phyloP scores from a whole-genome alignment of 108 stramenopile species.

The Pseudonitzschia multiseries region DNA sequence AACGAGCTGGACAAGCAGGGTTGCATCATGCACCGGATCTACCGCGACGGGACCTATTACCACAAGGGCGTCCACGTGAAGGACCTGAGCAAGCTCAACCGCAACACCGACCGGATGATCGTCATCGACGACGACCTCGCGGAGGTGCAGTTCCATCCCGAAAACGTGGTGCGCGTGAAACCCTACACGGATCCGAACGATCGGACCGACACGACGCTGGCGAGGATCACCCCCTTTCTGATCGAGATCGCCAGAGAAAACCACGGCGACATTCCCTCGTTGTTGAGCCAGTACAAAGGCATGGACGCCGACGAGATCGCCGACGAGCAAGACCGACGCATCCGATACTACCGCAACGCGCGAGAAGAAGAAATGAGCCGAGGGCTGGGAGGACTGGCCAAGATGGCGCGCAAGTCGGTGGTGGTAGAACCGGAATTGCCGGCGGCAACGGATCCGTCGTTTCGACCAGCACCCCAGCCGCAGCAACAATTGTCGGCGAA shows the following conservation, averaged over 20 bases:
- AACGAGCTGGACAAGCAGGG: conserved; percentile 78
- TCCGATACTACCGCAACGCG: conserved; percentile 49
- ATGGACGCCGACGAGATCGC: conserved; percentile 91
- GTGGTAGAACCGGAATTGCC: conserved; percentile 67
- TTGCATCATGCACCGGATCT: conserved; percentile 91
- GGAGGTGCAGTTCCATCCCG: conserved; percentile 83
- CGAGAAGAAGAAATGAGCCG: conserved; percentile 45
- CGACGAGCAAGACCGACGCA: conserved; percentile 78
- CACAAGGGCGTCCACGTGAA: conserved; percentile 92
- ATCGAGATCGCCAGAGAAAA: conserved; percentile 84
- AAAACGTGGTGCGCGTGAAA: conserved; percentile 93
- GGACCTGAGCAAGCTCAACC: conserved; percentile 90
- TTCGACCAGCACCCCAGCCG: conserved; percentile 25
- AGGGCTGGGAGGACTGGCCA: conserved; percentile 73
- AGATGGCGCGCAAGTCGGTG: conserved; percentile 27
- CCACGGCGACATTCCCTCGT: conserved; percentile 68
- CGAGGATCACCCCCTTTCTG: conserved; percentile 81
- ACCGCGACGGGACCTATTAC: conserved; percentile 91
- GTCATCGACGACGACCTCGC: conserved; percentile 93
- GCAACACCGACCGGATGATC: conserved; percentile 83
- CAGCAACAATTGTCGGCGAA: conserved; percentile 81
- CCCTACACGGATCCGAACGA: conserved; percentile 87
- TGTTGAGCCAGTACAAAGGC: conserved; percentile 71
- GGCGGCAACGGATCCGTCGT: conserved; percentile 33
- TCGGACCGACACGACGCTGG: conserved; percentile 71